phyloP scores from a whole-genome alignment of 78 protist genomes.

The slime mould (Dictyostelium discoideum) region DNA sequence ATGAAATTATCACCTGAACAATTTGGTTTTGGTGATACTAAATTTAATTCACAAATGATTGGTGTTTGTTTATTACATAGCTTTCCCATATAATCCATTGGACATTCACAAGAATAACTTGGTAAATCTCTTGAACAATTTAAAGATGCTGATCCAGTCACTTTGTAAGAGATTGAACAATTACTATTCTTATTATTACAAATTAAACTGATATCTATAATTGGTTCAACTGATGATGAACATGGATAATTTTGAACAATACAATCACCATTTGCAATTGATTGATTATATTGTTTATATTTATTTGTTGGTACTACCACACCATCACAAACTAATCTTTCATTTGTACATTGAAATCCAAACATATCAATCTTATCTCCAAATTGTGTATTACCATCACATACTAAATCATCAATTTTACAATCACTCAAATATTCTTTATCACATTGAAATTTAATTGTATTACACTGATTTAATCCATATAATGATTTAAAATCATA shows the following conservation, averaged over 20 bases:
- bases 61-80: not conserved
- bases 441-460: not conserved
- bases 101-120: slow-evolving; percentile 23
- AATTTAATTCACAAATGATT: slow-evolving; percentile 5
- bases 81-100: slow-evolving; percentile 10
- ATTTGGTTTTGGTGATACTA: not conserved
- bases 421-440: not conserved
- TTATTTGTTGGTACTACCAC: not conserved
- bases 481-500: slow-evolving; percentile 19
- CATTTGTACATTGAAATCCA: slow-evolving; percentile 29
- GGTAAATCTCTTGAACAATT: slow-evolving; percentile 3
- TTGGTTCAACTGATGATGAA: not conserved
- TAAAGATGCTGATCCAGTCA: not conserved
- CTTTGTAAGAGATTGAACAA: not conserved
- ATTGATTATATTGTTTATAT: not conserved
- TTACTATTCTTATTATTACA: not conserved
- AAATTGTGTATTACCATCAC: slow-evolving; percentile 33
- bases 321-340: slow-evolving; percentile 31
- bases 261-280: slow-evolving; percentile 60
- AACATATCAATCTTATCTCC: not conserved
- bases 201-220: not conserved
- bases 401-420: not conserved
- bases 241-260: not conserved
- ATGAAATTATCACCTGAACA: slow-evolving; percentile 41
- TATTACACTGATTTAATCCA: not conserved